Evolutionary conservation across 2,329 filamentous ascomycete species (phyloP), one percentile per base, ranked within the genome.

Genomic region (Pseudohalonectria lignicola): DNA sequence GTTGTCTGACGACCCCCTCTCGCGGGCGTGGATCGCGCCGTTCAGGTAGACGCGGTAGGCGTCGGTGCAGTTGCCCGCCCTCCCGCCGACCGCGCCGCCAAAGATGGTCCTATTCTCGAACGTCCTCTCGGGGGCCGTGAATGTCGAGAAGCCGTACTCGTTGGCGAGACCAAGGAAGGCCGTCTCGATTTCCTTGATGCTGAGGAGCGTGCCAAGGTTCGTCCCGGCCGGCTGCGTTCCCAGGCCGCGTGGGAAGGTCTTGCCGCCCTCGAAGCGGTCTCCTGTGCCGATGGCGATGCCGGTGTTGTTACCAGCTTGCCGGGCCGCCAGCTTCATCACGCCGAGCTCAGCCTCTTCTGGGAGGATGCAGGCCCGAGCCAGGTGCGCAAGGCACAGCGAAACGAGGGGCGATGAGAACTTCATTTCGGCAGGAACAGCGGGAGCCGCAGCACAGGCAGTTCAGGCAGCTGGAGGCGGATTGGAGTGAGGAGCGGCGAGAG

Each of bases 1-100:
- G 41, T 69, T 61, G 48, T 78, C 74, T 0, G 72, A 63, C 0
- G 64, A 68, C 19, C 72, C 73, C 9, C 74, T 66, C 53, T 78
- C 74, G 18, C 74, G 68, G 8, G 73, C 69, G 46, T 77, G 74
- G 34, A 76, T 64, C 19, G 61, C 69, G 31, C 64, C 65, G 41
- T 67, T 67, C 40, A 78, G 54, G 48, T 70, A 71, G 20, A 73
- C 62, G 26, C 65, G 61, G 46, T 69, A 38, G 9, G 28, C 36
- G 29, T 31, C 23, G 19, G 67, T 32, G 53, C 53, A 28, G 26
- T 40, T 42, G 17, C 69, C 69, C 25, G 71, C 57, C 40, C 59
- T 59, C 4, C 36, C 36, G 15, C 36, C 36, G 29, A 38, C 21
- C 9, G 36, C 36, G n/a, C 50, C 57, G 6, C 61, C 66, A 17